phyloP scores from a whole-genome alignment of 2,329 filamentous ascomycete species.

The Botryosphaeria dothidea region DNA sequence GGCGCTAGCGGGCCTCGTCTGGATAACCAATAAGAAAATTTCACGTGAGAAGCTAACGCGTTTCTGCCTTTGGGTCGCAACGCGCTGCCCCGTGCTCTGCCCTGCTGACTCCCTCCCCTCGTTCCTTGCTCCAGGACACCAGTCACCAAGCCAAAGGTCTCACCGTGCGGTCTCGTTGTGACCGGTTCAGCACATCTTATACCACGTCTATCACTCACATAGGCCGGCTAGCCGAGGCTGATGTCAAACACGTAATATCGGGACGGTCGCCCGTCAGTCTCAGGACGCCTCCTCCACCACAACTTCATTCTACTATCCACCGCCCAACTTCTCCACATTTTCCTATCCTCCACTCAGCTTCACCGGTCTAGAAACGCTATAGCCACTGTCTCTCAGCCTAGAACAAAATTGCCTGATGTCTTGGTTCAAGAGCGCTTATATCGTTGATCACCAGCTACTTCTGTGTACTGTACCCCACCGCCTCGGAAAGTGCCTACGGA shows the following conservation, averaged over 20 bases:
- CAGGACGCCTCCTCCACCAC: conserved; percentile 5
- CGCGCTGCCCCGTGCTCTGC: neutral
- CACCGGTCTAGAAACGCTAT: neutral
- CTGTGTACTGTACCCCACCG: neutral
- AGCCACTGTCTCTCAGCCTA: neutral
- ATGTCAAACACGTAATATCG: neutral
- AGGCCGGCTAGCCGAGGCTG: neutral
- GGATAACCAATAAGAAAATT: neutral
- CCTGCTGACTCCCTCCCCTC: neutral
- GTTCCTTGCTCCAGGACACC: too few relatives aligned
- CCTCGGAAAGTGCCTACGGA: neutral
- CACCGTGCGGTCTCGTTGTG: too few relatives aligned
- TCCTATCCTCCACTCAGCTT: neutral
- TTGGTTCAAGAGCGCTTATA: neutral
- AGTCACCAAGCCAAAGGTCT: too few relatives aligned
- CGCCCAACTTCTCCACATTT: neutral
- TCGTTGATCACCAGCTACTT: neutral
- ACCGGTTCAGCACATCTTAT: too few relatives aligned
- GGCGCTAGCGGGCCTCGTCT: too few relatives aligned
- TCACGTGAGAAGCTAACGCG: neutral
- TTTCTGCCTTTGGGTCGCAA: neutral
- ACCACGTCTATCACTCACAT: too few relatives aligned
- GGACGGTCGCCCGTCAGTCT: neutral
- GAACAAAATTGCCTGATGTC: neutral
- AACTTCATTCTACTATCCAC: neutral